Percentiles rank a stretch among this genome's conserved stretches.
phyloP scores from a whole-genome alignment of 495 filamentous ascomycete genomes.

The Daldinia vernicosa region DNA sequence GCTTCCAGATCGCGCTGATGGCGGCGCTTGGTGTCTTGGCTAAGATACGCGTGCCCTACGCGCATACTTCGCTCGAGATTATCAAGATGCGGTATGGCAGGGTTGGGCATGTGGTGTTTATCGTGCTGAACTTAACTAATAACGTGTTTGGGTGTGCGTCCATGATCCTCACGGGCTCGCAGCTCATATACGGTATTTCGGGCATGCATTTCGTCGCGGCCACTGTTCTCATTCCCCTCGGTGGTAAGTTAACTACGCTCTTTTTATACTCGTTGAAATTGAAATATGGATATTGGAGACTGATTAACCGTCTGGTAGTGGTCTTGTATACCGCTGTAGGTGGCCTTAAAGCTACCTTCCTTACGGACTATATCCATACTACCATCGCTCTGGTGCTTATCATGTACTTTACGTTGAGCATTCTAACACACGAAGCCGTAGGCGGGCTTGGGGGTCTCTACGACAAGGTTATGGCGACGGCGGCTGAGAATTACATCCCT shows the following conservation, averaged over 20 bases:
- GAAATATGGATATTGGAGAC: conserved; percentile 52
- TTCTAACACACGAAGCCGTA: conserved; percentile 72
- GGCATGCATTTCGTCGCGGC: conserved; percentile 79
- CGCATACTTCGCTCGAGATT: conserved; percentile 79
- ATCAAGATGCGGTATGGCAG: conserved; percentile 51
- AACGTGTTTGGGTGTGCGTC: conserved; percentile 80
- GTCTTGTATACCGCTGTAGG: conserved; percentile 68
- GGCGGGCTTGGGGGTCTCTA: conserved; percentile 80
- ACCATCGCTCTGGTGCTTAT: conserved; percentile 81
- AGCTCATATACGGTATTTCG: conserved; percentile 76
- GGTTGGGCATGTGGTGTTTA: conserved; percentile 70
- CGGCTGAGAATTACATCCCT: conserved; percentile 66
- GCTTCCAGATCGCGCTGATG: conserved; percentile 76
- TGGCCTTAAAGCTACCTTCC: conserved; percentile 47
- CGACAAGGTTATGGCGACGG: conserved; percentile 85
- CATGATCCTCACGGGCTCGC: conserved; percentile 81
- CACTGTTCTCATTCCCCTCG: conserved; percentile 61
- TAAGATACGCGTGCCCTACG: conserved; percentile 77
- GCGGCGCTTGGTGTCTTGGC: conserved; percentile 84
- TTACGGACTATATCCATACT: conserved; percentile 67
- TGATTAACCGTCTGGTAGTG: conserved; percentile 66
- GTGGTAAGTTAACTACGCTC: conserved; percentile 50
- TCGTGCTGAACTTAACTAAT: conserved; percentile 73
- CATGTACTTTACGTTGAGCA: conserved; percentile 81
- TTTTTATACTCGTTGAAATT: conserved; percentile 39